Base-by-base conservation (phyloP, 208 protist species). In the Balamuthia mandrillaris region DNA sequence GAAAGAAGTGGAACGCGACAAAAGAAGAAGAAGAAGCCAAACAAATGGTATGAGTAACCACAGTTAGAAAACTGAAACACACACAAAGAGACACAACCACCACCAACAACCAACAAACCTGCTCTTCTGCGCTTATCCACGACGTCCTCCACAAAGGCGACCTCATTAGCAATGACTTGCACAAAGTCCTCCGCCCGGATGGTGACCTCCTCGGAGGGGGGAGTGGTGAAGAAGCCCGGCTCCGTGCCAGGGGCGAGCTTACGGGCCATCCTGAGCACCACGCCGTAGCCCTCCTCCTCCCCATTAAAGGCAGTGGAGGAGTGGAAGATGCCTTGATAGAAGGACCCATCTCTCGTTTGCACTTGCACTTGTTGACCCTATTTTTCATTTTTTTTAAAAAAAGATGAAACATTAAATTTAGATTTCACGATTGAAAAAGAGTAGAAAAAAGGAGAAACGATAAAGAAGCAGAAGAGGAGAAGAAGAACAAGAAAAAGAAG, bases 281-380 rank as follows among this genome's bases (percentile, higher is more conserved):
- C 65, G 35, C 65, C 65, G 65, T 54, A 75, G 65, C 65, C 65
- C 27, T 44, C 21, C 29, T 75, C 65, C n/a, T n/a, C n/a, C n/a
- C n/a, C n/a, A n/a, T n/a, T n/a, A n/a, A n/a, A n/a, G 52, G 52
- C 45, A 75, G 52, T 75, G 65, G 65, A 44, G 41, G 45, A 54
- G 65, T 75, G 65, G 37, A 75, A 75, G 39, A 75, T 6, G 41
- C 65, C 65, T 44, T 75, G 41, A 24, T 75, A 75, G 5, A 75
- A 37, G 10, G 65, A 54, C 21, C 65, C 65, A 44, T 75, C 65
- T 44, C 52, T 75, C 24, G 52, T 37, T n/a, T 54, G 21, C 16
- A 44, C 65, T 6, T 44, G 65, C 65, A 75, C 65, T 75, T 75
- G 65, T 49, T 75, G 65, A 44, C 65, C 65, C 65, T 75, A n/a